Conservation (phyloP, 2,329 filamentous ascomycete species). For the Aureobasidium sp. region DNA sequence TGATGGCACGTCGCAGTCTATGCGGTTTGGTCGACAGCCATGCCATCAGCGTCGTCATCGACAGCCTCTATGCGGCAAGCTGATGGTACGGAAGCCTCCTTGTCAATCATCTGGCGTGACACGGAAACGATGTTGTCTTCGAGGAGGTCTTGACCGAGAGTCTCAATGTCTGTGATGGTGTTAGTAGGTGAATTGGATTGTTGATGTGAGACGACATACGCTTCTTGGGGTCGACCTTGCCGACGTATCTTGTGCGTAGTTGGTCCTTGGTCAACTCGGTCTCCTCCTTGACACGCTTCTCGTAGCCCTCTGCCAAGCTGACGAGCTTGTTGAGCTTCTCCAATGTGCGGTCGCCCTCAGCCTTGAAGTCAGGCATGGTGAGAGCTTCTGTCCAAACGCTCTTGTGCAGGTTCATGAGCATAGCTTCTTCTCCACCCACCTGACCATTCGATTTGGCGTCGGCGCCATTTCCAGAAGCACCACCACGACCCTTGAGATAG, state of each 20-base stretch:
- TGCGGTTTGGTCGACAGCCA: constrained; percentile 10
- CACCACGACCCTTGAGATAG: constrained; percentile 62
- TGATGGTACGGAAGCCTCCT: constrained; percentile 81
- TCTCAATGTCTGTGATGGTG: constrained; percentile 61
- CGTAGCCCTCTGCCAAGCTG: constrained; percentile 84
- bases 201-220: constrained; percentile 41
- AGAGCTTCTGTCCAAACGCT: constrained; percentile 98
- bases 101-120: constrained; percentile 99
- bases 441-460: constrained; percentile 1
- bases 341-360: constrained; percentile 76
- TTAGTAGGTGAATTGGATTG: neutral
- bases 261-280: constrained; percentile 95
- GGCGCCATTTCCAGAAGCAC: constrained; percentile 7
- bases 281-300: constrained; percentile 98
- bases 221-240: constrained; percentile 99
- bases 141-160: constrained; percentile 91
- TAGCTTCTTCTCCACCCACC: constrained; percentile 80
- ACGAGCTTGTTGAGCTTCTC: constrained; percentile 84
- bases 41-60: constrained; percentile 43
- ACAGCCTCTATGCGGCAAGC: constrained; percentile 41
- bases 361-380: constrained; percentile 90
- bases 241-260: constrained; percentile 96
- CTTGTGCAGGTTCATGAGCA: constrained; percentile 99
- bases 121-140: constrained; percentile 99
- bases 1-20: neutral